Percentiles rank a stretch among this genome's conserved stretches.
phyloP scores from a whole-genome alignment of 306 rosid species.

The Quercus cerris region DNA sequence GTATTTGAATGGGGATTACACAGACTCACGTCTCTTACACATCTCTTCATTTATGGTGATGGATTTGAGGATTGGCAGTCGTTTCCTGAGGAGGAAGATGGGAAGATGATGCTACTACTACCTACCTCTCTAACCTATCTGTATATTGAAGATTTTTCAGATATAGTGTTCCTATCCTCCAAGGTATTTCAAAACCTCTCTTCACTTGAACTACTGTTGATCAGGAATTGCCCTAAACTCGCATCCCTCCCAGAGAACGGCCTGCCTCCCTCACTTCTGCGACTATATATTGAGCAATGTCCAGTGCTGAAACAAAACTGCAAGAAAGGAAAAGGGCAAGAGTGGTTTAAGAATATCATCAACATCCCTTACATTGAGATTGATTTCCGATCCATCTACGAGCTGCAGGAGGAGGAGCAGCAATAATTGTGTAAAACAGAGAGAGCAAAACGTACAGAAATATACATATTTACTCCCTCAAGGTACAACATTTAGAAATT shows the following conservation, averaged over 20 bases:
- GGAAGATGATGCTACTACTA: neutral
- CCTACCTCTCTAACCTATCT: neutral
- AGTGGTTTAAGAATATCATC: neutral
- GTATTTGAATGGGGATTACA: conserved; percentile 16
- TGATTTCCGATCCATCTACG: accelerated
- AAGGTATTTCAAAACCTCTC: too few relatives aligned
- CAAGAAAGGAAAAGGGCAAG: neutral
- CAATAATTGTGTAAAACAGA: too few relatives aligned
- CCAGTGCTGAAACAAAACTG: neutral
- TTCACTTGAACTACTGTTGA: too few relatives aligned
- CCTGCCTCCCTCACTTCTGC: too few relatives aligned
- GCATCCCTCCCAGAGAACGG: too few relatives aligned
- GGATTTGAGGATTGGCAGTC: neutral
- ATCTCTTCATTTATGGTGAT: accelerated
- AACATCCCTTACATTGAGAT: neutral
- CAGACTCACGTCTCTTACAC: conserved; percentile 13
- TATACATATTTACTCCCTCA: too few relatives aligned
- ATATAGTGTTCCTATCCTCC: too few relatives aligned
- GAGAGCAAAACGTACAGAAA: too few relatives aligned
- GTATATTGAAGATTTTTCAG: accelerated
- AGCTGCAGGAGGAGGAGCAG: too few relatives aligned
- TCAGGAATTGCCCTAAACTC: too few relatives aligned
- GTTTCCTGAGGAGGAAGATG: neutral
- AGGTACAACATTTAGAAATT: too few relatives aligned
- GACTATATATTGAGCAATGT: accelerated